These are phyloP conservation scores for Didymella exigua DNA, from an alignment of 2,329 filamentous ascomycete species.

Conservation along the genomic window DNA sequence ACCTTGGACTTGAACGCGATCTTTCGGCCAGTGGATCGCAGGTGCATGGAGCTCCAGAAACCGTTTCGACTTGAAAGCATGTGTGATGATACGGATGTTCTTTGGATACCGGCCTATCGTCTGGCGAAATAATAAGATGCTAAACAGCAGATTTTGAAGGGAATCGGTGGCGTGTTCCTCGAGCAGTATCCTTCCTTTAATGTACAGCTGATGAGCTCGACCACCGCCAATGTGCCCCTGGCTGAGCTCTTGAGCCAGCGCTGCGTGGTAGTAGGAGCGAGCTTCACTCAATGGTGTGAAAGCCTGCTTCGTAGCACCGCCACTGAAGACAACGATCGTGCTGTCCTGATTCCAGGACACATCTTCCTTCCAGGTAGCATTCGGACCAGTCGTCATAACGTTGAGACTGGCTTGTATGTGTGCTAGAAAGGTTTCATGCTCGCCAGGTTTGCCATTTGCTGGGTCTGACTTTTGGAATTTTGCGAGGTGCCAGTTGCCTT, in stretches of 20 bases:
- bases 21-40: conserved; percentile 52
- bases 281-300: conserved; percentile 44
- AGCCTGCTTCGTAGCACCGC: conserved; percentile 56
- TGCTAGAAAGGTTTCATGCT: conserved; percentile 78
- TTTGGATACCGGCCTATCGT: conserved; percentile 49
- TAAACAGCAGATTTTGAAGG: conserved; percentile 83
- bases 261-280: conserved; percentile 45
- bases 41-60: conserved; percentile 51
- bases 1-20: conserved; percentile 51
- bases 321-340: conserved; percentile 71
- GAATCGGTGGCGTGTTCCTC: conserved; percentile 82
- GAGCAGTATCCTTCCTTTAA: conserved; percentile 55
- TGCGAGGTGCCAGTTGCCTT: conserved; percentile 68
- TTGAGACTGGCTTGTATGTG: conserved; percentile 72
- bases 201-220: conserved; percentile 39
- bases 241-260: conserved; percentile 31
- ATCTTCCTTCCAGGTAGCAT: conserved; percentile 39
- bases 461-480: conserved; percentile 66
- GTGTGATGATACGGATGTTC: conserved; percentile 52
- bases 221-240: conserved; percentile 34
- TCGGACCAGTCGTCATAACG: conserved; percentile 55
- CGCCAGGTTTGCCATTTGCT: conserved; percentile 58
- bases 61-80: conserved; percentile 54
- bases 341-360: conserved; percentile 24
- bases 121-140: conserved; percentile 62